These are phyloP conservation scores for Massarina eburnea DNA, from an alignment of 2,329 filamentous ascomycete species.

Conservation along the genomic window DNA sequence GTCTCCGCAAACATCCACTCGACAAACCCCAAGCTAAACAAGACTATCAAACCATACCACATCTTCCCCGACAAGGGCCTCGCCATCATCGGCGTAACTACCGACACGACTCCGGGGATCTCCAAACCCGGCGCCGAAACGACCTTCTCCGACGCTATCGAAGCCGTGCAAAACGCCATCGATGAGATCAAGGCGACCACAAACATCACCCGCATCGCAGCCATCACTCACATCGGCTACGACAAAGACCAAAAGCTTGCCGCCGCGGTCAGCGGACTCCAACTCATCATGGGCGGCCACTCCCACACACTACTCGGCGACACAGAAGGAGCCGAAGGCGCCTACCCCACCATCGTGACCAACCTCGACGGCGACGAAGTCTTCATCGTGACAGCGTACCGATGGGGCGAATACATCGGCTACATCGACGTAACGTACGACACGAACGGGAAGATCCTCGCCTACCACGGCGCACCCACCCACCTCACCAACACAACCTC, in stretches of 20 bases:
- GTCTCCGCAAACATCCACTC: conserved; percentile 65
- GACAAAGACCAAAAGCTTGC: conserved; percentile 65
- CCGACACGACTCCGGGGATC: conserved; percentile 60
- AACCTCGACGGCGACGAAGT: conserved; percentile 67
- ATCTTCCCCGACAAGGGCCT: conserved; percentile 63
- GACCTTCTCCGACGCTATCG: conserved; percentile 59
- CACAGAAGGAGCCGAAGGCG: conserved; percentile 59
- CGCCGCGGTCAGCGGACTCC: conserved; percentile 61
- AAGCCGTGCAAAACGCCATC: conserved; percentile 62
- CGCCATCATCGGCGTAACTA: conserved; percentile 67
- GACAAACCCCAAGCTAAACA: conserved; percentile 60
- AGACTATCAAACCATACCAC: conserved; percentile 66
- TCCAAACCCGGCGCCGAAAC: conserved; percentile 61
- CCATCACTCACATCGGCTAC: conserved; percentile 69
- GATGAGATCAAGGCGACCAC: conserved; percentile 63
- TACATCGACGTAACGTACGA: conserved; percentile 69
- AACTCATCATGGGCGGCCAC: conserved; percentile 69
- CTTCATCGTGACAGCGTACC: conserved; percentile 67
- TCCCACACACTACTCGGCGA: conserved; percentile 61
- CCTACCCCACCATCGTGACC: conserved; percentile 64
- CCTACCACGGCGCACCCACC: conserved; percentile 65
- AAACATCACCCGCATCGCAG: conserved; percentile 65
- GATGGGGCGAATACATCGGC: conserved; percentile 69
- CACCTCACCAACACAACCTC: conserved; percentile 63
- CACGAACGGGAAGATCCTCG: conserved; percentile 60